phyloP scores from a whole-genome alignment of 1,139 yeast genomes.

The Geotrichum reessii region DNA sequence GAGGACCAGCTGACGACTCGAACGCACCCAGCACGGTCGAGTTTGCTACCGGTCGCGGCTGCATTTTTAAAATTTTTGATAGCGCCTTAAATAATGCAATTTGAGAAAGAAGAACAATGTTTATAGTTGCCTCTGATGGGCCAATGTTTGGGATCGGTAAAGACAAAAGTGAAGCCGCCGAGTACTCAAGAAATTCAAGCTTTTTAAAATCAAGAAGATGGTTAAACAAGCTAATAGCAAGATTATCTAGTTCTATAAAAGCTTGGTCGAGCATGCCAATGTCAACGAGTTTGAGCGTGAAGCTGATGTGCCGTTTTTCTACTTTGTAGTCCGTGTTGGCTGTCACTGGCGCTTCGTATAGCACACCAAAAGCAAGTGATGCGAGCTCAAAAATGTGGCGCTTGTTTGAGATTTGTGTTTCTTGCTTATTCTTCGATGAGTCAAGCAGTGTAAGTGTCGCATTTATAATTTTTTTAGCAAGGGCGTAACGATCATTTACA shows the following conservation, averaged over 20 bases:
- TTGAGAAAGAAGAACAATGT: slow-evolving; percentile 21
- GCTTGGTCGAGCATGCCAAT: slow-evolving; percentile 21
- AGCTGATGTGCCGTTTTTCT: slow-evolving; percentile 24
- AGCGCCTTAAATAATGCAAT: slow-evolving; percentile 21
- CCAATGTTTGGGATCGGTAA: neutral
- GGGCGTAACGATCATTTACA: slow-evolving; percentile 16
- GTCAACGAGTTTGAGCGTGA: slow-evolving; percentile 23
- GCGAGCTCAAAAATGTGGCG: slow-evolving; percentile 21
- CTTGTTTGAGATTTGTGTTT: slow-evolving; percentile 6
- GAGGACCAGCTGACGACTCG: slow-evolving; percentile 13
- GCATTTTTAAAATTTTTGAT: slow-evolving; percentile 17
- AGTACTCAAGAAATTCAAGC: neutral
- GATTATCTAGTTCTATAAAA: slow-evolving; percentile 16
- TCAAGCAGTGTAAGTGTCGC: slow-evolving; percentile 18
- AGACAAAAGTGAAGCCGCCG: neutral
- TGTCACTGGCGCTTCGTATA: slow-evolving; percentile 13
- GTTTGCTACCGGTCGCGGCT: slow-evolving; percentile 19
- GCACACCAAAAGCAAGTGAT: slow-evolving; percentile 16
- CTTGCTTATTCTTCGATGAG: slow-evolving; percentile 11
- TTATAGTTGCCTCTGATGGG: slow-evolving; percentile 10
- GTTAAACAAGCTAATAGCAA: neutral
- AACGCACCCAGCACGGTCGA: slow-evolving; percentile 15
- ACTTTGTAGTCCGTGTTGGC: slow-evolving; percentile 8
- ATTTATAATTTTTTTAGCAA: slow-evolving; percentile 18
- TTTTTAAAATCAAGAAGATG: neutral